These are phyloP conservation scores for Hibiscus syriacus DNA, from an alignment of 345 rosid species.

Conservation along the genomic window DNA sequence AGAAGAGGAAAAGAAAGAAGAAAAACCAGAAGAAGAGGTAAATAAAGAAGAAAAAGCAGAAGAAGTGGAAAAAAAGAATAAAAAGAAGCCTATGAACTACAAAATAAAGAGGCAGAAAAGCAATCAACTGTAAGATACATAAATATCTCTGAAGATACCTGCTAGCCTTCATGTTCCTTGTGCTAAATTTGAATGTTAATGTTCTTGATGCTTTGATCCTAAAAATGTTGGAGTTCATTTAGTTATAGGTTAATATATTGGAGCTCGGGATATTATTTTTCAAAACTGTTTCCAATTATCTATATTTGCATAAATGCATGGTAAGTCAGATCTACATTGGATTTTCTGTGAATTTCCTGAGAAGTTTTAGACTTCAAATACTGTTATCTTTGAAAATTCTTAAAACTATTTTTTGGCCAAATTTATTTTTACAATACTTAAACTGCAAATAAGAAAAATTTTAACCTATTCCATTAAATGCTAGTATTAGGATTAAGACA, in stretches of 20 bases:
- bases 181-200: background rate
- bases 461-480: background rate
- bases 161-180: background rate
- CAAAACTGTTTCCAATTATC: background rate
- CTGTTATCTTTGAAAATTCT: background rate
- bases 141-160: background rate
- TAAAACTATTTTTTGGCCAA: background rate
- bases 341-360: background rate
- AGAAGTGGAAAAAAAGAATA: too few relatives aligned
- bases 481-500: background rate
- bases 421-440: background rate
- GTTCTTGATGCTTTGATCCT: background rate
- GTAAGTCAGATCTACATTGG: background rate
- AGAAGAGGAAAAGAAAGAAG: too few relatives aligned
- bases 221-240: background rate
- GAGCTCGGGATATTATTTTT: background rate
- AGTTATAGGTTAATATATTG: conserved; percentile 2
- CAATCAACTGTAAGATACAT: conserved; percentile 3
- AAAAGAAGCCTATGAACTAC: background rate
- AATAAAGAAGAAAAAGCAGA: too few relatives aligned
- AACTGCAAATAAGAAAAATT: background rate
- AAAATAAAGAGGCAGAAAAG: background rate
- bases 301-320: background rate
- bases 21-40: too few relatives aligned
- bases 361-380: background rate